Conservation (phyloP, 257 asterid species). For the Primulina huaijiensis region DNA sequence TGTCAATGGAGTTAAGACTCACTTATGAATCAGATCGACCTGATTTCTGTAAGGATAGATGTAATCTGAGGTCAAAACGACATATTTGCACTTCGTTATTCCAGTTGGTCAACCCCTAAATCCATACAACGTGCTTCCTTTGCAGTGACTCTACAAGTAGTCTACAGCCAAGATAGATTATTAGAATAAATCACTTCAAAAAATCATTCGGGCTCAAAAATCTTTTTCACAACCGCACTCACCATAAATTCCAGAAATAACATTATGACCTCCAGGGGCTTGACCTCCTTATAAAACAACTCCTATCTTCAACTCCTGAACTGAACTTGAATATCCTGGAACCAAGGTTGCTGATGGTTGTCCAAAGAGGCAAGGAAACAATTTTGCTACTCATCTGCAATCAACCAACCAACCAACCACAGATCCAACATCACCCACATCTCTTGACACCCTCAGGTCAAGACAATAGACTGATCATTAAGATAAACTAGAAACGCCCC, state of each 20-base stretch:
- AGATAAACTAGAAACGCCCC: background rate
- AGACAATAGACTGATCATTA: background rate
- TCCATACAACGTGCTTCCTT: slow-evolving; percentile 73
- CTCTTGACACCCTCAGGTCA: slow-evolving; percentile 2
- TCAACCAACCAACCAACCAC: slow-evolving; percentile 25
- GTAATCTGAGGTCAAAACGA: slow-evolving; percentile 49
- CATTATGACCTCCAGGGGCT: slow-evolving; percentile 90
- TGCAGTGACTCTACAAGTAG: slow-evolving; percentile 65
- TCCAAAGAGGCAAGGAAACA: slow-evolving; percentile 60
- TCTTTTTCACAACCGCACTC: slow-evolving; percentile 10
- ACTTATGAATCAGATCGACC: slow-evolving; percentile 29
- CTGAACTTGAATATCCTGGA: slow-evolving; percentile 36
- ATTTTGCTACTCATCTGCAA: slow-evolving; percentile 63
- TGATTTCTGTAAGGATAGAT: slow-evolving; percentile 72
- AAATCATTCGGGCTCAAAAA: background rate
- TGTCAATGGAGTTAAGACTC: background rate
- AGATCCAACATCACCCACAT: slow-evolving; percentile 1
- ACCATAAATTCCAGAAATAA: slow-evolving; percentile 72
- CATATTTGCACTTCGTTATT: slow-evolving; percentile 67
- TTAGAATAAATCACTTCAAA: slow-evolving; percentile 1
- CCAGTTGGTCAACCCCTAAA: slow-evolving; percentile 87
- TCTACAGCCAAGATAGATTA: slow-evolving; percentile 33
- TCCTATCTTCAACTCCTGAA: slow-evolving; percentile 57
- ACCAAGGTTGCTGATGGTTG: slow-evolving; percentile 65
- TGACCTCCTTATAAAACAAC: slow-evolving; percentile 81